A percentile compares a stretch with the other conserved stretches of the same genome.
Conservation (phyloP, 306 rosid genomes). For the Castanospermum australe region DNA sequence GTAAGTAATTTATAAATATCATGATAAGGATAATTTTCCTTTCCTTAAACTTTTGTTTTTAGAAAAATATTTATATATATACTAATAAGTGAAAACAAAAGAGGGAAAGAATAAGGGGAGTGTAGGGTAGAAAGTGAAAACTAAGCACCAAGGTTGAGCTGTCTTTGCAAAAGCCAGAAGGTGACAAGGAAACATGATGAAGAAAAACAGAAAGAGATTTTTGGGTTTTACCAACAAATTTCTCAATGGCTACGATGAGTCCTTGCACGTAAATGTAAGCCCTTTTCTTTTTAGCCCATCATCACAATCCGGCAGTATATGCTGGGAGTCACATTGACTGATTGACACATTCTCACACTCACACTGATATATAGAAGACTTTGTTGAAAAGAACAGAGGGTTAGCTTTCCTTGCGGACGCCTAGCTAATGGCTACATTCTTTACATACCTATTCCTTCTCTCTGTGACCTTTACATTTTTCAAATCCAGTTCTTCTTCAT, state of each 20-base stretch:
- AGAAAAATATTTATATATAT: too few species aligned
- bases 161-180: conserved; percentile 19
- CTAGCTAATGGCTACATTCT: conserved; percentile 59
- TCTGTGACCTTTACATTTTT: conserved; percentile 40
- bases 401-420: conserved; percentile 31
- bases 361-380: conserved; percentile 31
- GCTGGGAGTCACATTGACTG: conserved; percentile 13
- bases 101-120: neutral
- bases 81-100: conserved; percentile 1
- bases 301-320: conserved; percentile 20
- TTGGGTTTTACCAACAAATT: conserved; percentile 17
- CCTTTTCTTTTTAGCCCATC: conserved; percentile 30
- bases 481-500: conserved; percentile 47
- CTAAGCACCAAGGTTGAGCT: conserved; percentile 15
- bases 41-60: too few species aligned
- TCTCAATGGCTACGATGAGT: conserved; percentile 35
- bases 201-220: neutral
- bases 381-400: conserved; percentile 22
- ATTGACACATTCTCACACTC: too few species aligned
- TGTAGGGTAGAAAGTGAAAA: conserved; percentile 5
- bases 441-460: conserved; percentile 53
- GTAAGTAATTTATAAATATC: too few species aligned
- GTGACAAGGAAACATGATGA: neutral
- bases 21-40: too few species aligned
- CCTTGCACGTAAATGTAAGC: conserved; percentile 35